Evolutionary conservation across 257 asterid genomes (phyloP), one percentile per base, ranked within the genome.

Genomic region (Fraxinus quadrangulata): DNA sequence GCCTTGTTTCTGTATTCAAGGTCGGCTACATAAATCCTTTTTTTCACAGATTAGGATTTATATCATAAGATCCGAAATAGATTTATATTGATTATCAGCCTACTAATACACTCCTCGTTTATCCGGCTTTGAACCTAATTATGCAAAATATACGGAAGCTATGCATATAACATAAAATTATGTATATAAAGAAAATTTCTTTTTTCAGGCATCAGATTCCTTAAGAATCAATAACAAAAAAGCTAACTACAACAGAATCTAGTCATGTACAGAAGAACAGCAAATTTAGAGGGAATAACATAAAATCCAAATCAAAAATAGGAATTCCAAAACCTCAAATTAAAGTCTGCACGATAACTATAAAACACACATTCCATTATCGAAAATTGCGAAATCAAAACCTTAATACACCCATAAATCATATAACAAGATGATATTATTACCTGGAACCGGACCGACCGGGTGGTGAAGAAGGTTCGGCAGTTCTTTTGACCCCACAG

Each of bases 401-500:
- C 51, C 4, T 11, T 42, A 42, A 40, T 42, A 42, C 5, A 59
- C 16, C 67, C 67, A 23, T n/a, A 59, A 4, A 47, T n/a, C 34
- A 30, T 39, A 28, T 3, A 24, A 82, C n/a, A 51, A 68, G 26
- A 47, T 1, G 37, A 61, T 0, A 11, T 42, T 42, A 39, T 39
- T 76, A 90, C 96, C 94, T 88, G 77, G 90, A 79, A 51, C 83
- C 87, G 67, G 95, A 83, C 74, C 92, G 95, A 45, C 72, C 84
- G 5, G 96, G 92, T 73, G 97, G 97, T 2, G 98, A 92, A 75
- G 86, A 78, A n/a, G 97, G 88, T 39, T 90, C 94, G n/a, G 97
- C 98, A 69, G 85, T 81, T 80, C 97, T 85, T 82, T 94, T 92
- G 5, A 87, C 88, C 47, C 97, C 96, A 79, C 89, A 87, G 24